phyloP scores from a whole-genome alignment of 345 rosid genomes.

The Linum usitatissimum region DNA sequence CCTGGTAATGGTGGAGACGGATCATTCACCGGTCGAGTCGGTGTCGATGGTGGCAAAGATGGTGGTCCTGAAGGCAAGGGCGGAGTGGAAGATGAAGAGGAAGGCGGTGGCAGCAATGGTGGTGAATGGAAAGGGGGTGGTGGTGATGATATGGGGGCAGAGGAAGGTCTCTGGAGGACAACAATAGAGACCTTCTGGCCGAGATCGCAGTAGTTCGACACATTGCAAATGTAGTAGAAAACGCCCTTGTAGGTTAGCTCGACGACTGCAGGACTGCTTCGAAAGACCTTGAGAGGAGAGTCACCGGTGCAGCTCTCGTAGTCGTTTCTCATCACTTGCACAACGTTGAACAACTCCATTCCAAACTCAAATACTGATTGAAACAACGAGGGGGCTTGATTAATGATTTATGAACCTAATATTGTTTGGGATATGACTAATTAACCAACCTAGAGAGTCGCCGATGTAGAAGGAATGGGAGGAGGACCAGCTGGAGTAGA shows the following conservation, averaged over 20 bases:
- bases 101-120: not conserved
- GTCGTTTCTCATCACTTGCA: slow-evolving; percentile 30
- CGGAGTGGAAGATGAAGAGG: not conserved
- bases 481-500: slow-evolving; percentile 36
- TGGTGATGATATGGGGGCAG: not conserved
- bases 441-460: slow-evolving; percentile 17
- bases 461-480: slow-evolving; percentile 13
- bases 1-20: not conserved
- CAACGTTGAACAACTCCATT: slow-evolving; percentile 22
- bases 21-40: slow-evolving; percentile 1
- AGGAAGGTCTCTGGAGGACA: slow-evolving; percentile 8
- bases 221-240: slow-evolving; percentile 34
- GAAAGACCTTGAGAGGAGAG: slow-evolving; percentile 20
- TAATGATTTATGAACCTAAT: not conserved
- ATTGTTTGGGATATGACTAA: not conserved
- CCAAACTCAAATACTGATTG: slow-evolving; percentile 25
- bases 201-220: slow-evolving; percentile 31
- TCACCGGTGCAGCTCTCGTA: slow-evolving; percentile 21
- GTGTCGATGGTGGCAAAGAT: not conserved
- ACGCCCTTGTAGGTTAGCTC: slow-evolving; percentile 15
- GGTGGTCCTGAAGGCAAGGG: not conserved
- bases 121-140: not conserved
- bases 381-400: not conserved
- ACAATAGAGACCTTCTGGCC: slow-evolving; percentile 29
- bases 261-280: slow-evolving; percentile 21